phyloP scores from a whole-genome alignment of 805 yeast genomes.

The Wickerhamomyces ciferrii region DNA sequence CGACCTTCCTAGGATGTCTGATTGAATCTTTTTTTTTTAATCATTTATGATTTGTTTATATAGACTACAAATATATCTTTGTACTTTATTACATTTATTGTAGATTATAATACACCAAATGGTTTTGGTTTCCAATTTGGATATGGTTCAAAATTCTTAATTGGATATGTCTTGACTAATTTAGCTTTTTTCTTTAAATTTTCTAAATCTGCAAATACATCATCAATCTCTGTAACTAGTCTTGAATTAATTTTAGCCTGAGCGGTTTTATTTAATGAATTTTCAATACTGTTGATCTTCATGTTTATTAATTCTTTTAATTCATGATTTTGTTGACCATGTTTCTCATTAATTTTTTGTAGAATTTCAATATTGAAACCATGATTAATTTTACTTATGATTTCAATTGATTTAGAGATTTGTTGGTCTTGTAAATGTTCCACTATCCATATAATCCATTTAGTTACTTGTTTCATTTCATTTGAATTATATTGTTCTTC shows the following conservation, averaged over 20 bases:
- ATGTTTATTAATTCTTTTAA: not conserved
- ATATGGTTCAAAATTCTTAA: constrained; percentile 12
- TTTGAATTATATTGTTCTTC: not conserved
- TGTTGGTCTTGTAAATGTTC: constrained; percentile 2
- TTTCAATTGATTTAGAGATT: constrained; percentile 7
- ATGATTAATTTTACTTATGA: constrained; percentile 11
- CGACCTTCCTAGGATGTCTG: constrained; percentile 95
- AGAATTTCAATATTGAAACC: constrained; percentile 5
- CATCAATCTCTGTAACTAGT: not conserved
- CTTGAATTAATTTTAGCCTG: too few relatives aligned
- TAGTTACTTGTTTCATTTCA: constrained; percentile 5
- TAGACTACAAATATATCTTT: too few relatives aligned
- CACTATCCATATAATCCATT: constrained; percentile 15
- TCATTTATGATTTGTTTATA: too few relatives aligned
- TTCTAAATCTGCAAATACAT: constrained; percentile 24
- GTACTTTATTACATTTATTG: not conserved
- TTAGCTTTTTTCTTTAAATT: constrained; percentile 21
- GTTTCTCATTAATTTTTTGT: not conserved
- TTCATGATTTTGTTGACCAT: too few relatives aligned
- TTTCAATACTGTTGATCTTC: not conserved
- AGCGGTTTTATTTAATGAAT: too few relatives aligned
- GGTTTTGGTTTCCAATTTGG: constrained; percentile 48
- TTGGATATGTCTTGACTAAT: constrained; percentile 2
- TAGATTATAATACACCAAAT: constrained; percentile 37
- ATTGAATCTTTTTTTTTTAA: constrained; percentile 26